Percentiles rank a stretch among this genome's conserved stretches.
Evolutionary conservation across 2,329 filamentous ascomycete genomes (phyloP).

Genomic region (Aurifilum marmelostoma): DNA sequence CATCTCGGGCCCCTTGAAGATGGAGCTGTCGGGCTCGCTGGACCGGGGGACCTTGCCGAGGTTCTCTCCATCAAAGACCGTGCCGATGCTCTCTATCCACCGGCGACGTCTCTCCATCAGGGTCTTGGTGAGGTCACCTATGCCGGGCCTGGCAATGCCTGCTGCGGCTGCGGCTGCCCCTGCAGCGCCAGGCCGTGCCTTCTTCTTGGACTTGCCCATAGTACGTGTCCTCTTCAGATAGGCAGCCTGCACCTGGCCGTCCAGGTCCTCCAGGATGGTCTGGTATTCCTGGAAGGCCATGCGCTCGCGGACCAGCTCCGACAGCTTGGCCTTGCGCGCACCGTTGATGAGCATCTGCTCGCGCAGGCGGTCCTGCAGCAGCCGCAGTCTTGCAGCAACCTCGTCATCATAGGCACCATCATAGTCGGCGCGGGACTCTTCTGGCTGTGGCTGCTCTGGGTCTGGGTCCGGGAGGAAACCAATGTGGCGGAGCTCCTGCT

Average conservation of each 20-base stretch:
- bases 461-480: slow-evolving; percentile 70
- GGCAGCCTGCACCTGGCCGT: slow-evolving; percentile 90
- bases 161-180: slow-evolving; percentile 60
- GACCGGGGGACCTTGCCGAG: slow-evolving; percentile 71
- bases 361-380: slow-evolving; percentile 80
- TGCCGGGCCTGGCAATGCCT: slow-evolving; percentile 72
- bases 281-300: slow-evolving; percentile 97
- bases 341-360: slow-evolving; percentile 87
- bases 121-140: slow-evolving; percentile 87
- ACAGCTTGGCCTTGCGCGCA: slow-evolving; percentile 82
- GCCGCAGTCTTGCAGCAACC: slow-evolving; percentile 84
- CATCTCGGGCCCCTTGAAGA: slow-evolving; percentile 79
- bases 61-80: slow-evolving; percentile 84
- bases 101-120: slow-evolving; percentile 88
- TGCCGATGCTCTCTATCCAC: slow-evolving; percentile 90
- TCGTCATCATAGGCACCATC: slow-evolving; percentile 93
- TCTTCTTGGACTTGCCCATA: slow-evolving; percentile 91
- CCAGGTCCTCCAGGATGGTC: slow-evolving; percentile 94
- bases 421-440: slow-evolving; percentile 64
- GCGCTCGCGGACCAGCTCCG: slow-evolving; percentile 85
- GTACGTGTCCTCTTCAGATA: slow-evolving; percentile 95
- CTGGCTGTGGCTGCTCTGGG: slow-evolving; percentile 26
- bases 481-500: slow-evolving; percentile 88
- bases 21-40: slow-evolving; percentile 65
- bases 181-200: slow-evolving; percentile 75